phyloP scores from a whole-genome alignment of 805 yeast species.

The Ogataea allantospora region DNA sequence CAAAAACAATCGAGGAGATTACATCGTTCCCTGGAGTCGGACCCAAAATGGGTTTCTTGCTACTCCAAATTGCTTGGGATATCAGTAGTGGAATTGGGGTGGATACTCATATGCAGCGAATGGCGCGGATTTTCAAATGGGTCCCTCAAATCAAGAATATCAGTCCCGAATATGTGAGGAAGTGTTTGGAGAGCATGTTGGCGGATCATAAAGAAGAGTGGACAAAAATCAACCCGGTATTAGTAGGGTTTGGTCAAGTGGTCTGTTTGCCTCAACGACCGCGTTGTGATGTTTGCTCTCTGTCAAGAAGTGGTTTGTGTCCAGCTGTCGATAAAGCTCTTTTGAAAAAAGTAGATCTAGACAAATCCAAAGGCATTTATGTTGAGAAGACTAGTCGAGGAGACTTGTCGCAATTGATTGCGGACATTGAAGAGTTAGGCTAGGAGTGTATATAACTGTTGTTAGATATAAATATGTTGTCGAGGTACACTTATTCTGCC shows the following conservation, averaged over 20 bases:
- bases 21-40: constrained; percentile 86
- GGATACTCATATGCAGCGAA: constrained; percentile 84
- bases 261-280: constrained; percentile 71
- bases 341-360: constrained; percentile 30
- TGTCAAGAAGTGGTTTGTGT: constrained; percentile 55
- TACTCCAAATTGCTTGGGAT: constrained; percentile 81
- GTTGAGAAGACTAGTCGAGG: constrained; percentile 38
- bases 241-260: constrained; percentile 94
- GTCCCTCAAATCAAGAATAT: constrained; percentile 44
- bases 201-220: constrained; percentile 59
- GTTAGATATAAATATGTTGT: too few species aligned
- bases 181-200: constrained; percentile 68
- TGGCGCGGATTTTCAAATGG: constrained; percentile 83
- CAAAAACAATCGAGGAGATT: constrained; percentile 64
- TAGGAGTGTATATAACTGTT: too few species aligned
- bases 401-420: constrained; percentile 37
- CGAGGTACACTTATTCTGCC: not conserved
- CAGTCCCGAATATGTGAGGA: constrained; percentile 76
- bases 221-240: constrained; percentile 79
- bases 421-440: constrained; percentile 40
- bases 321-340: constrained; percentile 51
- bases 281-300: constrained; percentile 69
- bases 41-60: constrained; percentile 87
- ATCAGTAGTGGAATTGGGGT: constrained; percentile 85
- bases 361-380: constrained; percentile 24